phyloP scores from a whole-genome alignment of 1,284 basidiomycete genomes.

The Trichosporon sp. region DNA sequence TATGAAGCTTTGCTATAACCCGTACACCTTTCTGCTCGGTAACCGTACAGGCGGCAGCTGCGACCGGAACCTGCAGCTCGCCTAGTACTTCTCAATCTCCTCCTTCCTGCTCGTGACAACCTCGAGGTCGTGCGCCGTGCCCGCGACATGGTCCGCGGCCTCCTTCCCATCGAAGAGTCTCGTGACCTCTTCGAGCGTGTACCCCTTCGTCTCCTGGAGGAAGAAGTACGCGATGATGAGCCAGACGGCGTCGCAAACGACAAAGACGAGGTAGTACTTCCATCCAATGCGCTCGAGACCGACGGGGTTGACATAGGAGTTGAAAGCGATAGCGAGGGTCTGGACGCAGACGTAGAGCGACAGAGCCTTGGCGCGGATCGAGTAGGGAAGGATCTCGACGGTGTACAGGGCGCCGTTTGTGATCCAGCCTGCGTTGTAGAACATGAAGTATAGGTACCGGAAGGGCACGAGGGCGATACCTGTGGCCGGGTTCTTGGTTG shows the following conservation, averaged over 20 bases:
- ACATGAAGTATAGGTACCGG: conserved; percentile 70
- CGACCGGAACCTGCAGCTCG: too few species aligned
- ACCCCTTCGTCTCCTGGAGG: conserved; percentile 47
- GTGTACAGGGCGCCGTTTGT: conserved; percentile 34
- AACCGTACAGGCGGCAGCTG: too few species aligned
- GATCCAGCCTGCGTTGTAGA: conserved; percentile 57
- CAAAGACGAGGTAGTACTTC: conserved; percentile 58
- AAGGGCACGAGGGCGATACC: conserved; percentile 63
- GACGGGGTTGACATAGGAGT: conserved; percentile 79
- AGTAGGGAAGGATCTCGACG: conserved; percentile 42
- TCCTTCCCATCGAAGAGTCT: conserved; percentile 35
- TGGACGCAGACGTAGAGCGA: conserved; percentile 26
- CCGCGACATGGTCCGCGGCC: not conserved
- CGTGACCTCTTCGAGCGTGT: conserved; percentile 42
- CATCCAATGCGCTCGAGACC: conserved; percentile 59
- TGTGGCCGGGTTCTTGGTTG: conserved; percentile 49
- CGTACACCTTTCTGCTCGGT: too few species aligned
- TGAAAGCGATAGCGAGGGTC: conserved; percentile 66
- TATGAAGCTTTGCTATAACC: not conserved
- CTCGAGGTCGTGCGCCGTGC: conserved; percentile 13
- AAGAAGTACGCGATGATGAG: conserved; percentile 34
- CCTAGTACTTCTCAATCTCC: not conserved
- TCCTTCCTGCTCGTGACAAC: not conserved
- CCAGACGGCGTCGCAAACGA: conserved; percentile 6
- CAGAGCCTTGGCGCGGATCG: conserved; percentile 38